phyloP scores from a whole-genome alignment of 2,329 filamentous ascomycete species.

The Sarocladium kiliense region DNA sequence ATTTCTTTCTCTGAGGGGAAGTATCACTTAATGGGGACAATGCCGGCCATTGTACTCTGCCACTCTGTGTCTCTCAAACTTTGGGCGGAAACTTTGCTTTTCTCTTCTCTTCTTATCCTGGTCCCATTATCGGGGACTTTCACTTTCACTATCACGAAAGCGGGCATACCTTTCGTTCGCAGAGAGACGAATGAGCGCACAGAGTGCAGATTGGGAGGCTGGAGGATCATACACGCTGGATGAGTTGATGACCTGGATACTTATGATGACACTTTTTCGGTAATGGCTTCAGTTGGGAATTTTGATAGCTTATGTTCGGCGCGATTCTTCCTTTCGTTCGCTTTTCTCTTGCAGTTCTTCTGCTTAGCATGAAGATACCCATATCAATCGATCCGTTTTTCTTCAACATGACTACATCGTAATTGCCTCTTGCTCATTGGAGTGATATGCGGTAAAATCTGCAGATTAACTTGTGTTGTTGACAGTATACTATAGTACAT shows the following conservation, averaged over 20 bases:
- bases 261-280: not conserved
- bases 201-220: not conserved
- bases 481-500: not conserved
- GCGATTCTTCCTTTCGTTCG: not conserved
- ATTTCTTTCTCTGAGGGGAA: not conserved
- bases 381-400: not conserved
- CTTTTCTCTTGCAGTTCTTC: not conserved
- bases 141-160: not conserved
- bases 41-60: constrained; percentile 13
- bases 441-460: no score
- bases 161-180: not conserved
- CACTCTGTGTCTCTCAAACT: constrained; percentile 8
- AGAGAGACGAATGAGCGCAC: constrained; percentile 7
- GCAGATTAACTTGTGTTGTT: no score
- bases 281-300: not conserved
- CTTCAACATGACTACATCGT: no score
- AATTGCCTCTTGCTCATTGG: no score
- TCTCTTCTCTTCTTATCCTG: not conserved
- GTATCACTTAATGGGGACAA: constrained; percentile 9
- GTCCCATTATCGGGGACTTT: not conserved
- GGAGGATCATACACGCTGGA: not conserved
- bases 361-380: constrained; percentile 9
- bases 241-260: constrained; percentile 1
- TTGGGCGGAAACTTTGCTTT: not conserved
- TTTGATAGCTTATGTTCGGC: not conserved